Evolutionary conservation across 2,329 filamentous ascomycete species (phyloP).

Genomic region (Cordyceps militaris): DNA sequence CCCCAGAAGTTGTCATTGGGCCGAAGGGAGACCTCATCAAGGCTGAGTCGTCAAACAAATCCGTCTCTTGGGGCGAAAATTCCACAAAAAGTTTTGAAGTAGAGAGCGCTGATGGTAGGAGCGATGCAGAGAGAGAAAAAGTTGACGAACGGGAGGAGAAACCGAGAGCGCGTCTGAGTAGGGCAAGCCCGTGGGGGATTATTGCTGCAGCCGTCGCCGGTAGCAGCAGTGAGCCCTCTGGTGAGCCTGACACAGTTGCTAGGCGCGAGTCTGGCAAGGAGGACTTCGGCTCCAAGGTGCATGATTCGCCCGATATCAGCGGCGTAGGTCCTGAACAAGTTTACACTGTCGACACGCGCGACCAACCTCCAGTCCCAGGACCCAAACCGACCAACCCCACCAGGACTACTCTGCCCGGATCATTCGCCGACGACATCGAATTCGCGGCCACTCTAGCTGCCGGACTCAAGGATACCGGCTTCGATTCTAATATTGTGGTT

Average conservation of each 20-base stretch:
- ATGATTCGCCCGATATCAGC: slow-evolving; percentile 18
- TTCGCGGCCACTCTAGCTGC: slow-evolving; percentile 65
- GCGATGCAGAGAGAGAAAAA: slow-evolving; percentile 23
- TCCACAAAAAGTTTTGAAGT: slow-evolving; percentile 58
- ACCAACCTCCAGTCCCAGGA: slow-evolving; percentile 45
- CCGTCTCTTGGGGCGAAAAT: slow-evolving; percentile 58
- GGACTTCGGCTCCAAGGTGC: slow-evolving; percentile 13
- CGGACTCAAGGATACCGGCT: slow-evolving; percentile 60
- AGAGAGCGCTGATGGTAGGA: slow-evolving; percentile 46
- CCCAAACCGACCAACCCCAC: slow-evolving; percentile 48
- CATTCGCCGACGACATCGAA: slow-evolving; percentile 59
- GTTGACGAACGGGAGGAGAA: slow-evolving; percentile 25
- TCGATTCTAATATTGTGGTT: slow-evolving; percentile 63
- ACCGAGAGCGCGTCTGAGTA: slow-evolving; percentile 29
- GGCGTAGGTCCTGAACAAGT: slow-evolving; percentile 18
- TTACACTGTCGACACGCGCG: slow-evolving; percentile 33
- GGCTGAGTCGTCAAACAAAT: slow-evolving; percentile 40
- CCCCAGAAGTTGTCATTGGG: slow-evolving; percentile 31
- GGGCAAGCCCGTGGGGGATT: slow-evolving; percentile 43
- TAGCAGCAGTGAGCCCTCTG: slow-evolving; percentile 31
- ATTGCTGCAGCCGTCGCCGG: slow-evolving; percentile 44
- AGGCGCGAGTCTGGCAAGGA: slow-evolving; percentile 15
- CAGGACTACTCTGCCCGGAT: slow-evolving; percentile 51
- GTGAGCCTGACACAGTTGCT: slow-evolving; percentile 24
- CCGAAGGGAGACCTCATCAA: slow-evolving; percentile 37